Base-by-base conservation (phyloP, 2,329 filamentous ascomycete species). In the Gnomoniopsis sp. region DNA sequence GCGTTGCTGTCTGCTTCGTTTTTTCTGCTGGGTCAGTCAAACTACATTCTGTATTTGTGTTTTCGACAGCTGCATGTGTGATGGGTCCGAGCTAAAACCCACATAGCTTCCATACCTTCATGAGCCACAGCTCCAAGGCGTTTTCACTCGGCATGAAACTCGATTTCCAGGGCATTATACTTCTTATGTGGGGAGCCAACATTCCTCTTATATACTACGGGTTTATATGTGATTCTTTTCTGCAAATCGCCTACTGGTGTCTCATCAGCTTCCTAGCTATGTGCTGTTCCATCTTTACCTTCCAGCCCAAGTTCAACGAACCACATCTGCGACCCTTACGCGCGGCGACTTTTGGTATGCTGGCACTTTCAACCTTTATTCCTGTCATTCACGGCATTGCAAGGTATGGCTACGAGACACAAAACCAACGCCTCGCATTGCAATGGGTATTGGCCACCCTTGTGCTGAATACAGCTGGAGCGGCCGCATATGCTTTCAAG, bases 171-270 rank as follows among this genome's bases (percentile, higher is more conserved):
- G 84, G 84, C 11, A 82, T 87, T 46, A 76, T 87, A 2, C 72
- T 82, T 8, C 69, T 87, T 58, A 87, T 87, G 70, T 87, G 83
- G 81, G 80, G 81, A 2, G 79, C 79, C 59, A 85, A 82, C 53
- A 73, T 86, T 7, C 83, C 84, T 3, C 77, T 81, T 1, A 71
- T 86, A 17, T 82, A 81, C 65, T 83, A 83, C 66, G 76, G 73
- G 3, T 83, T 85, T 62, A 72, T 74, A 30, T 75, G 74, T 59
- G 65, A 72, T 17, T 57, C 66, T 1, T 46, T 56, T 17, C 63
- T 73, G n/a, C 73, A 71, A 54, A 61, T 65, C 4, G 49, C 68
- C 1, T 81, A 80, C 65, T 70, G 70, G 66, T 56, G 59, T 2
- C 59, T 72, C 12, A 75, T 73, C 12, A 70, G 71, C 1, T n/a